phyloP scores from a whole-genome alignment of 306 rosid genomes.

The Fragaria nilgerrensis region DNA sequence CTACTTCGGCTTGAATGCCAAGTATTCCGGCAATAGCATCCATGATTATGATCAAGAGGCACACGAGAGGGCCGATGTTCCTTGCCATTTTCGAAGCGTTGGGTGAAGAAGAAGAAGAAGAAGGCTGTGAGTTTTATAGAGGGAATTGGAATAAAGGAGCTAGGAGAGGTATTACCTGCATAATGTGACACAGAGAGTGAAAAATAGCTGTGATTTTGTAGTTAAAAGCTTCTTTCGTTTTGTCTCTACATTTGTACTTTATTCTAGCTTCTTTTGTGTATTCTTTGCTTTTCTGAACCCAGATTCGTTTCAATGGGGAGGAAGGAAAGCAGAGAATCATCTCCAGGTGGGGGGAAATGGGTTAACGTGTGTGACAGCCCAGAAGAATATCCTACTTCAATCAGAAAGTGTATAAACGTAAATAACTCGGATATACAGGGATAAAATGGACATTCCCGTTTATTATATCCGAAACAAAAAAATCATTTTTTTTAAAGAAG shows the following conservation, averaged over 20 bases:
- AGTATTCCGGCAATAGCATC: constrained; percentile 76
- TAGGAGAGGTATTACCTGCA: constrained; percentile 23
- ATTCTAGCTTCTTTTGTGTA: constrained; percentile 24
- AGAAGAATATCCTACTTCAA: neutral
- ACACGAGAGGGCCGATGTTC: constrained; percentile 52
- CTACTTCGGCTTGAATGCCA: constrained; percentile 73
- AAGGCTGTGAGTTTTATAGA: constrained; percentile 26
- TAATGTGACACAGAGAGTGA: constrained; percentile 17
- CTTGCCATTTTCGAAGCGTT: constrained; percentile 41
- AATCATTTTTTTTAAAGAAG: too few relatives aligned
- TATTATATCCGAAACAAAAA: too few relatives aligned
- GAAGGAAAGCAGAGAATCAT: constrained; percentile 61
- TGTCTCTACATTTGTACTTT: constrained; percentile 30
- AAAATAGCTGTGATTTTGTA: constrained; percentile 33
- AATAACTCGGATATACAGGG: too few relatives aligned
- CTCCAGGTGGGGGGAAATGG: constrained; percentile 29
- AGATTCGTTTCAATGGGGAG: constrained; percentile 57
- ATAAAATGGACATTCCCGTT: too few relatives aligned
- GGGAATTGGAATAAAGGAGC: constrained; percentile 52
- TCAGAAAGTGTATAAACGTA: neutral
- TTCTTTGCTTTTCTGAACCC: constrained; percentile 16
- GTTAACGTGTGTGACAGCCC: constrained; percentile 18
- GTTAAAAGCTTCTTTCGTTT: constrained; percentile 67
- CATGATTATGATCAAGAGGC: constrained; percentile 49
- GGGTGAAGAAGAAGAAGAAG: constrained; percentile 10